Base-by-base conservation (phyloP, 345 rosid genomes). In the Pelargonium nanum region DNA sequence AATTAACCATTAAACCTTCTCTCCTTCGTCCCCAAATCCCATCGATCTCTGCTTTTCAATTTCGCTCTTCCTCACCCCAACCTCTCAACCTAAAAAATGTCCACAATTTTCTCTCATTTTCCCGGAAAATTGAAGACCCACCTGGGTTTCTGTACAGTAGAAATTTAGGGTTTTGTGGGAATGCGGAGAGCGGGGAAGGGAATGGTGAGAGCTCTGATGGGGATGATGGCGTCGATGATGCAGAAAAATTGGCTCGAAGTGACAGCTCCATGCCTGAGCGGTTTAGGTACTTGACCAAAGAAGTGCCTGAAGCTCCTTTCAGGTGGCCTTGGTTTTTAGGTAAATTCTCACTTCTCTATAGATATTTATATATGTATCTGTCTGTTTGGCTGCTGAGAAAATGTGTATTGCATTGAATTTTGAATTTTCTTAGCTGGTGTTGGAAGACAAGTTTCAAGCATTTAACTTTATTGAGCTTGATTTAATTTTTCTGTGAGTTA, bases 291-390 rank as follows among this genome's bases (percentile, higher is more conserved):
- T 69, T 91, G 74, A 85, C 88, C 70, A 83, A 78, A 75, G 86
- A 88, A 82, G 95, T 85, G 8, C 88, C 88, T 22, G 84, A 86
- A 34, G 77, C 68, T 68, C 86, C 90, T 30, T 23, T 80, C 24
- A 71, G 73, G 50, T 91, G 98, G 96, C 98, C 90, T 16, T 91
- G 84, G 85, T 78, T 91, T 64, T 76, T 91, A 0, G 96, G 98
- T 88, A 80, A 32, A 83, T 65, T 59, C 55, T 26, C 30, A 22
- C 52, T 51, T 22, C 53, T 21, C 1, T 24, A n/a, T n/a, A n/a
- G n/a, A n/a, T n/a, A n/a, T n/a, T n/a, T n/a, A n/a, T n/a, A n/a
- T n/a, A n/a, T n/a, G n/a, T n/a, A n/a, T n/a, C n/a, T 1, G 54
- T 17, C 58, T 40, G 19, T 19, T 34, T 50, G 25, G 19, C 23